Conservation (phyloP, 805 yeast species). For the Barnettozyma vustinii region DNA sequence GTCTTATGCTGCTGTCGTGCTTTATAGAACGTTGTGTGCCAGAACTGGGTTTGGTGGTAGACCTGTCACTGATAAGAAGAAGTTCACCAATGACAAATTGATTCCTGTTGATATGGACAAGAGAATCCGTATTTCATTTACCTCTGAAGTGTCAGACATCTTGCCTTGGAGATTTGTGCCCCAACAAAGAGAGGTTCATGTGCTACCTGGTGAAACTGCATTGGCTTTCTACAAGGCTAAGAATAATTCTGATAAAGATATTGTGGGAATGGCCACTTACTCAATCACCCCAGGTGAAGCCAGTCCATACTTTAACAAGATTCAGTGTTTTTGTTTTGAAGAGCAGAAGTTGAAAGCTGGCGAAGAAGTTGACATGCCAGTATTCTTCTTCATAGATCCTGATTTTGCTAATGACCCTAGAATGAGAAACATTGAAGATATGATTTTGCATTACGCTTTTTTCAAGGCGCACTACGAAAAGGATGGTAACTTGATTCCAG, state of each 20-base stretch:
- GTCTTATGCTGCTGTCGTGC: constrained; percentile 87
- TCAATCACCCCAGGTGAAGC: constrained; percentile 95
- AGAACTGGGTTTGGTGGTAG: constrained; percentile 96
- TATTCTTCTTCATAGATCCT: constrained; percentile 94
- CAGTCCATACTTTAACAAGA: constrained; percentile 93
- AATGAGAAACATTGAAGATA: constrained; percentile 86
- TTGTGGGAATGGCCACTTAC: constrained; percentile 98
- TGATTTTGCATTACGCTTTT: constrained; percentile 88
- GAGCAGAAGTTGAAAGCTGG: constrained; percentile 92
- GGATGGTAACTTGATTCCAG: constrained; percentile 31
- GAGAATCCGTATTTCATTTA: constrained; percentile 77
- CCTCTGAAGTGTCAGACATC: constrained; percentile 85
- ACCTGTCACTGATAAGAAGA: constrained; percentile 79
- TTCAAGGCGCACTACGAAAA: constrained; percentile 54
- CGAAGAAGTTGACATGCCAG: constrained; percentile 98
- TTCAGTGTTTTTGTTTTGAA: constrained; percentile 97
- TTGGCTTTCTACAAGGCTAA: constrained; percentile 91
- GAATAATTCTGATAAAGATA: constrained; percentile 79
- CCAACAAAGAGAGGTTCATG: constrained; percentile 86
- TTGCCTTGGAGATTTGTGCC: constrained; percentile 96
- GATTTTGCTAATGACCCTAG: constrained; percentile 90
- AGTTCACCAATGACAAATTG: constrained; percentile 81
- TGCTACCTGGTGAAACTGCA: constrained; percentile 97
- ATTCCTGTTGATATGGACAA: constrained; percentile 82
- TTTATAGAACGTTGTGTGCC: constrained; percentile 87